These are phyloP conservation scores for Fusarium torreyae DNA, from an alignment of 2,329 filamentous ascomycete species.

Conservation along the genomic window DNA sequence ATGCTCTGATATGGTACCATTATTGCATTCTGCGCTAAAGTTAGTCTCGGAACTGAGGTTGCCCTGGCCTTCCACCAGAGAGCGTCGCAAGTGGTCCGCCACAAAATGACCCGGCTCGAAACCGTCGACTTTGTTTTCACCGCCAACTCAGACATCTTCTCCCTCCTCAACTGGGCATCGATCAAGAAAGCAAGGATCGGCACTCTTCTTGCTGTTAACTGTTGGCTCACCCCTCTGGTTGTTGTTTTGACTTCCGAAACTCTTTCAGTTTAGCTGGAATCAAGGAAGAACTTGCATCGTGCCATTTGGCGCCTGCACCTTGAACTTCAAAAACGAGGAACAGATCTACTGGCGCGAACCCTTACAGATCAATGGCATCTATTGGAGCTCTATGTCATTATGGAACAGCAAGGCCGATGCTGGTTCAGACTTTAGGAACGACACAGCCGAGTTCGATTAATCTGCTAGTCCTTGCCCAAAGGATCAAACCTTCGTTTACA, in stretches of 20 bases:
- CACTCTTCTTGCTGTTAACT: constrained; percentile 11
- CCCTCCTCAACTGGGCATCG: not conserved
- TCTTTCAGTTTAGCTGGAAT: not conserved
- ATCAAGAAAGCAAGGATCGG: not conserved
- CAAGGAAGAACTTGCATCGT: not conserved
- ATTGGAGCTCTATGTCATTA: not conserved
- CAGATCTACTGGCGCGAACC: not conserved
- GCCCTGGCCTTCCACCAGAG: constrained; percentile 1
- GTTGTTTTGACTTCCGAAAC: not conserved
- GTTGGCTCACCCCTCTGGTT: not conserved
- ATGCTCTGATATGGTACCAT: constrained; percentile 24
- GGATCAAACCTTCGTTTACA: not conserved
- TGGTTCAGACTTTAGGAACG: not conserved
- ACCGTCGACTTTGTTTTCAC: constrained; percentile 25
- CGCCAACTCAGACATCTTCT: constrained; percentile 2
- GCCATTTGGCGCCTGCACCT: constrained; percentile 10
- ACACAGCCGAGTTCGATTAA: not conserved
- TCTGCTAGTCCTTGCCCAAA: fast-evolving
- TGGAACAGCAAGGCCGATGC: not conserved
- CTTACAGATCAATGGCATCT: not conserved
- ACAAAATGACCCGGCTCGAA: not conserved
- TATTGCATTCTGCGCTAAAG: constrained; percentile 14
- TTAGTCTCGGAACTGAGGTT: not conserved
- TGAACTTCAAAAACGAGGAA: constrained; percentile 20
- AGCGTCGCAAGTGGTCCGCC: not conserved